These are phyloP conservation scores for Tothia fuscella DNA, from an alignment of 2,329 filamentous ascomycete genomes.

Conservation along the genomic window DNA sequence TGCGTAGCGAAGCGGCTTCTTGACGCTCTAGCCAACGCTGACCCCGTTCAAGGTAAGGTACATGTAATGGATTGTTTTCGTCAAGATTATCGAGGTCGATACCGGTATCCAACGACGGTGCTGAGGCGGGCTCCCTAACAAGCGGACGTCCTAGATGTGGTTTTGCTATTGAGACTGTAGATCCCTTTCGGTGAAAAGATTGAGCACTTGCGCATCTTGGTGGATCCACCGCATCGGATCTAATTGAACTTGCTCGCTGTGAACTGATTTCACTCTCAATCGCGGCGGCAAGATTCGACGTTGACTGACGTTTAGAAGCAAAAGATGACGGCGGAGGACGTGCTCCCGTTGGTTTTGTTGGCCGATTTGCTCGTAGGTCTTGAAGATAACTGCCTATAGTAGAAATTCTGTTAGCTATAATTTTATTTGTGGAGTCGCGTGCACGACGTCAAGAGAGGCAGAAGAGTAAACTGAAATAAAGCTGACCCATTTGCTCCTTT, in stretches of 20 bases:
- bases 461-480: neutral
- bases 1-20: conserved; percentile 56
- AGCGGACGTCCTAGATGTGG: conserved; percentile 22
- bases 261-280: too few relatives aligned
- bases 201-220: conserved; percentile 20
- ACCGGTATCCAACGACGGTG: conserved; percentile 1
- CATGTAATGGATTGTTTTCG: conserved; percentile 40
- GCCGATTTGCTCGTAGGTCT: conserved; percentile 56
- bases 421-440: too few relatives aligned
- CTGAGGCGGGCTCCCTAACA: conserved; percentile 19
- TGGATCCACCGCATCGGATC: conserved; percentile 20
- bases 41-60: conserved; percentile 61
- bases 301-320: conserved; percentile 18
- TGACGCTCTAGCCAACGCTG: conserved; percentile 73
- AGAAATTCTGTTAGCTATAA: conserved; percentile 10
- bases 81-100: conserved; percentile 16
- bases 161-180: conserved; percentile 17
- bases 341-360: conserved; percentile 57
- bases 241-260: too few relatives aligned
- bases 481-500: conserved; percentile 28
- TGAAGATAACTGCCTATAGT: conserved; percentile 55
- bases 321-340: conserved; percentile 48
- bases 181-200: conserved; percentile 21
- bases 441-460: too few relatives aligned
- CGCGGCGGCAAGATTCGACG: conserved; percentile 15